Base-by-base conservation (phyloP, 1,284 basidiomycete species). In the Cryptococcus wingfieldii region DNA sequence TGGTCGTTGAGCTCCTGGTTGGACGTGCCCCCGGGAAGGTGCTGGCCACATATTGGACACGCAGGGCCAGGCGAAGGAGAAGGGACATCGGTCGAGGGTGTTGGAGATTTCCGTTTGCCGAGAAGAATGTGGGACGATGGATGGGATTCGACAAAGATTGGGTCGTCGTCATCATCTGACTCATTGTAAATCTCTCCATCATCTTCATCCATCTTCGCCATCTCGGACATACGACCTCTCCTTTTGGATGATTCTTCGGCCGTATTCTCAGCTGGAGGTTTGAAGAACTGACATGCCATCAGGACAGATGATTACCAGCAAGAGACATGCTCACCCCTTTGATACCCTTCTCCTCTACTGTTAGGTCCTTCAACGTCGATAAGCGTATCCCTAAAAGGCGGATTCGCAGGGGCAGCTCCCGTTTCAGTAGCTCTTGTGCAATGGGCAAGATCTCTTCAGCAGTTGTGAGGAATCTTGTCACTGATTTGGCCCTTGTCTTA, bases 371-470 rank as follows among this genome's bases (percentile, higher is more conserved):
- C 54, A 95, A 77, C 59, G 88, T 91, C 2, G 89, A 91, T 23
- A 92, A 80, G 46, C 90, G 81, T 25, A 95, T 78, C 3, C 90
- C 90, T 54, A 95, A 86, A 4, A 95, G 79, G 42, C 91, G 82
- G 23, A 93, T 77, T 18, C 81, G 85, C 23, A 92, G 70, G 0
- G 90, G 91, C 13, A 89, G 76, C 72, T 92, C 90, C 9, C 85
- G 82, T 49, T 85, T 79, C 13, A 96, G 77, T n/a, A 95, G 80
- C 53, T 91, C 88, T 64, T 86, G 86, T 2, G 89, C 91, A 49
- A 85, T 85, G 84, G 84, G 80, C 64, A 87, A 84, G 6, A 95
- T 80, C 45, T 92, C 89, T 51, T 88, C 87, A 66, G 89, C 87
- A 57, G 81, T 87, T 14, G 82, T 77, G 38, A 92, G 83, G 82